Conservation (phyloP, 306 rosid species). For the Pyrus pyrifolia region DNA sequence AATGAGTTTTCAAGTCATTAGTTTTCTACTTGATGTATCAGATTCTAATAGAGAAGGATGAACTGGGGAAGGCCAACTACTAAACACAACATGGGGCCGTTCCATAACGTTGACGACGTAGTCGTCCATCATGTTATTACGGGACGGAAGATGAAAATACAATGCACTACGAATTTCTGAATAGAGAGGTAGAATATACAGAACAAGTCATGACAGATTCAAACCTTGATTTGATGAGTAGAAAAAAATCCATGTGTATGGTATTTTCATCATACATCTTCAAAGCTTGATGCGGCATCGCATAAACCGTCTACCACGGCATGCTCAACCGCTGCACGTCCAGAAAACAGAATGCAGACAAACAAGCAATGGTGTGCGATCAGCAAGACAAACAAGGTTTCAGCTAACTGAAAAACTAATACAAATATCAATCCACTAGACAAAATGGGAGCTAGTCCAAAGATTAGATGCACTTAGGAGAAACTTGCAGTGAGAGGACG, state of each 20-base stretch:
- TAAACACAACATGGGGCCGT: background rate
- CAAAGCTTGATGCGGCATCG: background rate
- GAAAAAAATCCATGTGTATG: background rate
- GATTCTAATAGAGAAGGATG: background rate
- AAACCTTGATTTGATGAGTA: too few species aligned
- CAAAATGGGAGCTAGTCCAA: background rate
- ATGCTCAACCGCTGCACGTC: background rate
- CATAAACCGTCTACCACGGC: background rate
- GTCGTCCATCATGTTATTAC: background rate
- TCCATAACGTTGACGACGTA: background rate
- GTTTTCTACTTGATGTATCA: background rate
- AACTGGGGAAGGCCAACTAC: background rate
- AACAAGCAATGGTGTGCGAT: background rate
- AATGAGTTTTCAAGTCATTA: background rate
- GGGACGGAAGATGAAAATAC: background rate
- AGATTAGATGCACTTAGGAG: background rate
- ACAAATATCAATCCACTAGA: background rate
- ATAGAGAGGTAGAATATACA: background rate
- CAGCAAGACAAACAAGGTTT: background rate
- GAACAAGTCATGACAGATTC: background rate
- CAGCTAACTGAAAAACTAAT: background rate
- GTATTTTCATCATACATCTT: background rate
- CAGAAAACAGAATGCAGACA: background rate
- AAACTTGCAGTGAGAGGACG: background rate
- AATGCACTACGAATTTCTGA: background rate